phyloP scores from a whole-genome alignment of 2,329 filamentous ascomycete species.

The Penicillium italicum region DNA sequence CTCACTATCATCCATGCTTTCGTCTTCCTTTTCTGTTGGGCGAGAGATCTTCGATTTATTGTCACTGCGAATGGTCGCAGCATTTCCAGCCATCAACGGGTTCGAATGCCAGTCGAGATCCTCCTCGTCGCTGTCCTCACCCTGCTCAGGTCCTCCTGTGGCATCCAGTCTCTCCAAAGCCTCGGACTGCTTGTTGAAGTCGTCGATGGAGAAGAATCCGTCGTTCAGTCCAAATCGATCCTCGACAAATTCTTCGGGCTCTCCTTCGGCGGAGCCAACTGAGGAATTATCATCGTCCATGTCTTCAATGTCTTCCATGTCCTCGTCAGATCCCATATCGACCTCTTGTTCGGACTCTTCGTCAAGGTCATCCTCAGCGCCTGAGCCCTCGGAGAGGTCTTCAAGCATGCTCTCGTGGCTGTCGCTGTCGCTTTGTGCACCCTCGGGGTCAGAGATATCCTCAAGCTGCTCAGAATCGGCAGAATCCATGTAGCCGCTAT shows the following conservation, averaged over 20 bases:
- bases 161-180: slow-evolving; percentile 83
- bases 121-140: slow-evolving; percentile 76
- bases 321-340: slow-evolving; percentile 6
- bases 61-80: slow-evolving; percentile 7
- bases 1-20: slow-evolving; percentile 52
- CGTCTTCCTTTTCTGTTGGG: slow-evolving; percentile 52
- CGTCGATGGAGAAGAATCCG: slow-evolving; percentile 95
- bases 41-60: slow-evolving; percentile 18
- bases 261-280: slow-evolving; percentile 28
- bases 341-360: slow-evolving; percentile 12
- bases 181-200: slow-evolving; percentile 93
- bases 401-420: slow-evolving; percentile 15
- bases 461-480: slow-evolving; percentile 6
- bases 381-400: slow-evolving; percentile 11
- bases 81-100: slow-evolving; percentile 52
- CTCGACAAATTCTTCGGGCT: slow-evolving; percentile 57
- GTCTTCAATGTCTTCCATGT: slow-evolving; percentile 7
- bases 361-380: slow-evolving; percentile 14
- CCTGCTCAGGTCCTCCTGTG: slow-evolving; percentile 69
- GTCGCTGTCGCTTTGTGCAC: slow-evolving; percentile 16
- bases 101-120: slow-evolving; percentile 88
- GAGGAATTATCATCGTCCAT: slow-evolving; percentile 7
- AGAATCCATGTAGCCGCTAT: slow-evolving; percentile 16
- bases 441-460: slow-evolving; percentile 14
- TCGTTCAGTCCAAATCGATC: slow-evolving; percentile 89